Percentiles rank a stretch among this genome's conserved stretches.
These are phyloP conservation scores for Reutealis trisperma DNA, from an alignment of 345 rosid genomes.

Conservation along the genomic window DNA sequence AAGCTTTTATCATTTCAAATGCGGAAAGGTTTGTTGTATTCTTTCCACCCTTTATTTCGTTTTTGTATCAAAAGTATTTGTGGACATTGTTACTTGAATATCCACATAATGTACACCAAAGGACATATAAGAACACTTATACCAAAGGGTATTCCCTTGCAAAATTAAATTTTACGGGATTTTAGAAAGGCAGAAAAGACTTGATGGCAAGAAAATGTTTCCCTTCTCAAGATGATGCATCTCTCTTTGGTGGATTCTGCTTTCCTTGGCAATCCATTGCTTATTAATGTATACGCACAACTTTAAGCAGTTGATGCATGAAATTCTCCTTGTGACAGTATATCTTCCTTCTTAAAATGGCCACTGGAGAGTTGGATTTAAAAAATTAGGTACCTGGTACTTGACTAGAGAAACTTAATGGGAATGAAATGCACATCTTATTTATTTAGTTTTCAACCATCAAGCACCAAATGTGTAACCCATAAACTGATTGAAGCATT, in stretches of 20 bases:
- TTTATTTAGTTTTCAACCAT: too few relatives aligned
- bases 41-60: background rate
- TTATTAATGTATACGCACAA: too few relatives aligned
- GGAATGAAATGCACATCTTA: too few relatives aligned
- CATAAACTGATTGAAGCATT: background rate
- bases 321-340: background rate
- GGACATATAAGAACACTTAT: background rate
- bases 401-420: too few relatives aligned
- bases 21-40: slow-evolving; percentile 53
- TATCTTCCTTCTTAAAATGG: background rate
- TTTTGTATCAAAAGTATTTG: background rate
- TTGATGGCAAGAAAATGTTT: background rate
- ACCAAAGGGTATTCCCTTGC: background rate
- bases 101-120: background rate
- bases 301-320: background rate
- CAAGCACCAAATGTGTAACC: background rate
- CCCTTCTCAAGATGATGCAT: too few relatives aligned
- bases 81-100: background rate
- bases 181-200: background rate
- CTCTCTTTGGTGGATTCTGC: too few relatives aligned
- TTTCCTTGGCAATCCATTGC: too few relatives aligned
- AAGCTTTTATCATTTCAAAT: slow-evolving; percentile 74
- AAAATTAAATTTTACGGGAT: too few relatives aligned
- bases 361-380: too few relatives aligned
- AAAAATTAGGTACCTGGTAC: too few relatives aligned